These are phyloP conservation scores for Samsoniella hepiali DNA, from an alignment of 2,329 filamentous ascomycete genomes.

Conservation along the genomic window DNA sequence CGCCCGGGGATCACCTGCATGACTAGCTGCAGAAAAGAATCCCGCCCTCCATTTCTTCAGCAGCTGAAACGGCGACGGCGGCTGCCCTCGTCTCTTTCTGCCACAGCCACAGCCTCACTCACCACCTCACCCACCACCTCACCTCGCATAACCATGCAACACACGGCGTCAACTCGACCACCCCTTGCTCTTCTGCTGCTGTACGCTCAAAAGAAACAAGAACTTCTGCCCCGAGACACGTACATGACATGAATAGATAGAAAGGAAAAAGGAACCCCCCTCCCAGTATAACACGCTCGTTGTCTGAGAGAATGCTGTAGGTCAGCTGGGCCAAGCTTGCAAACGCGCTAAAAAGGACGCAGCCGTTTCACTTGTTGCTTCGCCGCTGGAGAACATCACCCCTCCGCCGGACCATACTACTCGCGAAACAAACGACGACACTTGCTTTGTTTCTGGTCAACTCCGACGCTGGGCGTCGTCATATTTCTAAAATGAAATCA, in stretches of 20 bases:
- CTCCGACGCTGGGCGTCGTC: neutral
- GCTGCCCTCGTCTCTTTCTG: neutral
- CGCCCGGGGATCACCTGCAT: neutral
- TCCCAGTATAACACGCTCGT: too few relatives aligned
- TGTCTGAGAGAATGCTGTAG: too few relatives aligned
- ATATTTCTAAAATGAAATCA: neutral
- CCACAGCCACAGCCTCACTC: neutral
- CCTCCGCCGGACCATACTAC: neutral
- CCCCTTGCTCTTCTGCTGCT: neutral
- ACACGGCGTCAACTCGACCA: neutral
- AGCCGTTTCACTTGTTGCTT: neutral
- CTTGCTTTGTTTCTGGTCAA: neutral
- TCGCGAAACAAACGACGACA: slow-evolving; percentile 10
- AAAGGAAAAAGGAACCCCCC: too few relatives aligned
- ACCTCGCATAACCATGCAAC: neutral
- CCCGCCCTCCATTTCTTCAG: neutral
- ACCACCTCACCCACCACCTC: neutral
- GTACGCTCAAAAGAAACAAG: neutral
- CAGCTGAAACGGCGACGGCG: slow-evolving; percentile 7
- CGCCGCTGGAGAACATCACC: neutral
- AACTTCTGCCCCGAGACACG: too few relatives aligned
- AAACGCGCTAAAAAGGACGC: too few relatives aligned
- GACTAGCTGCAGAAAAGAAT: neutral
- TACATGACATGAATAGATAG: too few relatives aligned
- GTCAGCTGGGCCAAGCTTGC: too few relatives aligned